Evolutionary conservation across 23 red algal genomes (phyloP).

Genomic region (Cyanidiococcus yangmingshanensis): DNA sequence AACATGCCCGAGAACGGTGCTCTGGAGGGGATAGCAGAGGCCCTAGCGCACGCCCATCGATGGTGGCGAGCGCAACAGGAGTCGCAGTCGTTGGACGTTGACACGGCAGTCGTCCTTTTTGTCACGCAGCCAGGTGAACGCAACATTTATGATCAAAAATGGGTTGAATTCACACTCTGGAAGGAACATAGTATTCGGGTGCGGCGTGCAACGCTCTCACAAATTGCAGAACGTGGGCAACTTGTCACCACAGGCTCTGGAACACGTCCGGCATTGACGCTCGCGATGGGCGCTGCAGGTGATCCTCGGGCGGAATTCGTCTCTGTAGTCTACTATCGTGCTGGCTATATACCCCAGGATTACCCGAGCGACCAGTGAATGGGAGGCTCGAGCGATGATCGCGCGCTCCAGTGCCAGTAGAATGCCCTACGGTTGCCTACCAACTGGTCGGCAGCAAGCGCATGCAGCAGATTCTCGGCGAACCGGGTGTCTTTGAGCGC

Average conservation of each 20-base stretch:
- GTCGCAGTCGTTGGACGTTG: not conserved
- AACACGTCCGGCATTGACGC: not conserved
- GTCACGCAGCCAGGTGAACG: conserved; percentile 70
- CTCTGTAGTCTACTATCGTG: conserved; percentile 86
- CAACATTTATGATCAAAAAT: conserved; percentile 75
- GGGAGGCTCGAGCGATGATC: conserved; percentile 51
- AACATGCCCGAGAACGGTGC: conserved; percentile 33
- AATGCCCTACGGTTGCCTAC: conserved; percentile 58
- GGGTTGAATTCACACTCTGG: conserved; percentile 45
- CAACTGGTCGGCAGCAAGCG: conserved; percentile 99
- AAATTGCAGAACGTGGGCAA: conserved; percentile 23
- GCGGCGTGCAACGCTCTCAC: conserved; percentile 40
- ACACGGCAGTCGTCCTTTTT: conserved; percentile 35
- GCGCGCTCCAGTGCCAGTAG: conserved; percentile 42
- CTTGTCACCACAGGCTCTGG: conserved; percentile 11
- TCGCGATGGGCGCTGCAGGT: not conserved
- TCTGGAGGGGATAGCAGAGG: conserved; percentile 20
- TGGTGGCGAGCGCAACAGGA: conserved; percentile 17
- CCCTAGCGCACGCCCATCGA: conserved; percentile 31
- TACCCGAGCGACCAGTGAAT: conserved; percentile 54
- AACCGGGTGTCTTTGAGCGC: conserved; percentile 41
- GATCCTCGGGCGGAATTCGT: not conserved
- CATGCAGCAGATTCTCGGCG: conserved; percentile 76
- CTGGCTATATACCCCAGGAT: conserved; percentile 74
- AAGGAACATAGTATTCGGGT: conserved; percentile 32